Conservation (phyloP, 176 grass and related monocot species). For the Zea mays region Zm-B73-REFERENCE-NAM-5.0 NC_050104.1:157233001-157233500, state of each 20-base stretch:
- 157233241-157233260: too few species aligned
- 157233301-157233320: too few species aligned
- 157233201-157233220: neutral
- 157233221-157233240: too few species aligned
- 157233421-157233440: conserved; percentile 6
- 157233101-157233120: neutral
- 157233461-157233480: conserved; percentile 38
- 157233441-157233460: conserved; percentile 22
- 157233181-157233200: neutral
- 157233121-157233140: conserved; percentile 22
- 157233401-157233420: conserved; percentile 40
- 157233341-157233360: neutral
- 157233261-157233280: too few species aligned
- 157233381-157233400: conserved; percentile 48
- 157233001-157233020: neutral
- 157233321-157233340: neutral
- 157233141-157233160: neutral
- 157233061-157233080: neutral
- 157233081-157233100: neutral
- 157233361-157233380: neutral
- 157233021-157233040: neutral
- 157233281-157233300: too few species aligned
- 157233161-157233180: neutral
- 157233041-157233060: neutral
- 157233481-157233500: conserved; percentile 31